phyloP scores from a whole-genome alignment of 768 basidiomycete genomes.

The Pleurotus sapidus region DNA sequence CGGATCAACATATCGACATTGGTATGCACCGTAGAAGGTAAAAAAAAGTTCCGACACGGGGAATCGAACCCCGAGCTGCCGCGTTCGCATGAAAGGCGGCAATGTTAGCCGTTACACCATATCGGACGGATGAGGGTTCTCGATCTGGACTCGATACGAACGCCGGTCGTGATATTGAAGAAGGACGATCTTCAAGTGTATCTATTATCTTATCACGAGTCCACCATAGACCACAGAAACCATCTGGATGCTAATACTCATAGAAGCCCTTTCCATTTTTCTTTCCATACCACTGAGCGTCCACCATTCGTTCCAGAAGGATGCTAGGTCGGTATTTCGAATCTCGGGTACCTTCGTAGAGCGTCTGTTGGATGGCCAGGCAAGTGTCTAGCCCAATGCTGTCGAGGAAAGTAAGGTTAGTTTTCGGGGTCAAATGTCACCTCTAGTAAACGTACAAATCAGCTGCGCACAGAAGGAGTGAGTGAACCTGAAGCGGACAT shows the following conservation, averaged over 20 bases:
- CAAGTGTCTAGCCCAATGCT: constrained; percentile 99
- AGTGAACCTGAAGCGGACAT: background rate
- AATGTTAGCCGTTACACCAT: constrained; percentile 67
- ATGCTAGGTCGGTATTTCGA: constrained; percentile 93
- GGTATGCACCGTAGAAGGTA: too few relatives aligned
- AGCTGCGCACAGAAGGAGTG: constrained; percentile 26
- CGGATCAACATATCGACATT: too few relatives aligned
- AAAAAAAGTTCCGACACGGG: constrained; percentile 25
- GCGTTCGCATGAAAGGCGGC: constrained; percentile 49
- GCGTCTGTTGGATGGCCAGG: constrained; percentile 86
- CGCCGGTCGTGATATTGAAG: background rate
- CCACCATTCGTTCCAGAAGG: constrained; percentile 92
- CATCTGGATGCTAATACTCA: constrained; percentile 51
- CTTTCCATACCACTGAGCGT: constrained; percentile 90
- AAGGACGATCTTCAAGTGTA: background rate
- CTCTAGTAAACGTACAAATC: constrained; percentile 44
- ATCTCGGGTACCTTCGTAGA: constrained; percentile 87
- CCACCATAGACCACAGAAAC: background rate
- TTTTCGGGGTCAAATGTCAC: constrained; percentile 1
- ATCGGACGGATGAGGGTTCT: constrained; percentile 26
- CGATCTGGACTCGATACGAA: background rate
- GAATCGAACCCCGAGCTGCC: constrained; percentile 39
- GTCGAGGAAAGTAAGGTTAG: background rate
- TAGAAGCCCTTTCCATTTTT: constrained; percentile 96
- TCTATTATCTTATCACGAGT: background rate